Evolutionary conservation across 768 basidiomycete genomes (phyloP).

Genomic region (Neoboletus magnificus): DNA sequence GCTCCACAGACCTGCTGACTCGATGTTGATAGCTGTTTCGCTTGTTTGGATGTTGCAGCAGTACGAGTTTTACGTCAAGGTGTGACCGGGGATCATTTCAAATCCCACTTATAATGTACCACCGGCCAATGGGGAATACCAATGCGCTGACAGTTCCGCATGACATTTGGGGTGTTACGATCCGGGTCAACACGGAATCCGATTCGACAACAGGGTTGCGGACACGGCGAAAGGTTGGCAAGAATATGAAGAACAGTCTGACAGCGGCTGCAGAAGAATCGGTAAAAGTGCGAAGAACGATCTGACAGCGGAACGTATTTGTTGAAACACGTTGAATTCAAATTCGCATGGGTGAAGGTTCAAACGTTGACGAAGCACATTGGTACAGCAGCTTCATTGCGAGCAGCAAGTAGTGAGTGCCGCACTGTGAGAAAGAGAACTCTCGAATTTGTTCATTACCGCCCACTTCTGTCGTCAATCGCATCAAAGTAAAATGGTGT

Average conservation of each 20-base stretch:
- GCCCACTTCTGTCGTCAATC: not conserved
- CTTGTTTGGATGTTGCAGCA: constrained; percentile 85
- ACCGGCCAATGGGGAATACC: not conserved
- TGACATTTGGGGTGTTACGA: not conserved
- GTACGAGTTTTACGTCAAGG: constrained; percentile 73
- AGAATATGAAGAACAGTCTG: no score
- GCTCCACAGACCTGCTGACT: constrained; percentile 6
- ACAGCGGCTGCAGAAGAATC: not conserved
- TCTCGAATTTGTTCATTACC: not conserved
- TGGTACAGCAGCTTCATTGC: not conserved
- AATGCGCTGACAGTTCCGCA: not conserved
- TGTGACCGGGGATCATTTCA: constrained; percentile 16
- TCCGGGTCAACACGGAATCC: constrained; percentile 13
- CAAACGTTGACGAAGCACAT: not conserved
- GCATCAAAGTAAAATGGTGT: not conserved
- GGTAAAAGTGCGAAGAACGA: not conserved
- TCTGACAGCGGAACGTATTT: constrained; percentile 3
- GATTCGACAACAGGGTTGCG: not conserved
- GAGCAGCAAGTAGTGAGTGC: not conserved
- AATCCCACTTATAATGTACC: not conserved
- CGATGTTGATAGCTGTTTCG: constrained; percentile 47
- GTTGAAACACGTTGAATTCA: constrained; percentile 12
- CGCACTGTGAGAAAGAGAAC: constrained; percentile 2
- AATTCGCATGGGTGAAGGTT: not conserved
- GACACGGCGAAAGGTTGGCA: no score